phyloP scores from a whole-genome alignment of 306 rosid species.

The Inga laurina region DNA sequence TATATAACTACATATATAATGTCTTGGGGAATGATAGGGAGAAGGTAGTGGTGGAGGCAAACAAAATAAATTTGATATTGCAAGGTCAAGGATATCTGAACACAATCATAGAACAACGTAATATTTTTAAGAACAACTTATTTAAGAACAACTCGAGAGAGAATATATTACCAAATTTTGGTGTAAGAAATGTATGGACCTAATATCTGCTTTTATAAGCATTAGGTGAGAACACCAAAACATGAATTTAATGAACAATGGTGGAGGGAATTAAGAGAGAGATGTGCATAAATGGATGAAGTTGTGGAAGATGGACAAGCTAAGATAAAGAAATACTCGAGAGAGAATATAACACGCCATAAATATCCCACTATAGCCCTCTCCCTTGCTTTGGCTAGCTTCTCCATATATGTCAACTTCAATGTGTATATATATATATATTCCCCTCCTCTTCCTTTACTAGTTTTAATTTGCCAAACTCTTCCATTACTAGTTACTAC shows the following conservation, averaged over 20 bases:
- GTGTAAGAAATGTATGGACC: conserved; percentile 44
- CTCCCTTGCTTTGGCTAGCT: too few species aligned
- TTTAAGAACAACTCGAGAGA: too few species aligned
- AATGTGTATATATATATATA: too few species aligned
- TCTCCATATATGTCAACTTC: too few species aligned
- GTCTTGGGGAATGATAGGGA: conserved; percentile 49
- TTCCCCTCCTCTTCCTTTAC: too few species aligned
- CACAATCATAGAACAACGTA: conserved; percentile 48
- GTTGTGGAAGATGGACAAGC: conserved; percentile 51
- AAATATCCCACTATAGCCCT: too few species aligned
- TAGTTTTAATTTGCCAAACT: too few species aligned
- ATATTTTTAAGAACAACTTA: too few species aligned
- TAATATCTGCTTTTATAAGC: conserved; percentile 31
- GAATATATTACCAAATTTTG: too few species aligned
- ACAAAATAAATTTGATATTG: conserved; percentile 71
- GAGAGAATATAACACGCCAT: neutral
- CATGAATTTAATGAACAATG: neutral
- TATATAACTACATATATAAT: neutral
- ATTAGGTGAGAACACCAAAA: neutral
- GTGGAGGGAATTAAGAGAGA: neutral
- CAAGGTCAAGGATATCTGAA: conserved; percentile 73
- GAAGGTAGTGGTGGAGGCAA: conserved; percentile 61
- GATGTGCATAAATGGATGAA: conserved; percentile 24
- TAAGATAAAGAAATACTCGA: conserved; percentile 23
- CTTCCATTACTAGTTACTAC: too few species aligned